Percentiles rank a stretch among this genome's conserved stretches.
Evolutionary conservation across 768 basidiomycete genomes (phyloP).

Genomic region (Boletus sensibilis): DNA sequence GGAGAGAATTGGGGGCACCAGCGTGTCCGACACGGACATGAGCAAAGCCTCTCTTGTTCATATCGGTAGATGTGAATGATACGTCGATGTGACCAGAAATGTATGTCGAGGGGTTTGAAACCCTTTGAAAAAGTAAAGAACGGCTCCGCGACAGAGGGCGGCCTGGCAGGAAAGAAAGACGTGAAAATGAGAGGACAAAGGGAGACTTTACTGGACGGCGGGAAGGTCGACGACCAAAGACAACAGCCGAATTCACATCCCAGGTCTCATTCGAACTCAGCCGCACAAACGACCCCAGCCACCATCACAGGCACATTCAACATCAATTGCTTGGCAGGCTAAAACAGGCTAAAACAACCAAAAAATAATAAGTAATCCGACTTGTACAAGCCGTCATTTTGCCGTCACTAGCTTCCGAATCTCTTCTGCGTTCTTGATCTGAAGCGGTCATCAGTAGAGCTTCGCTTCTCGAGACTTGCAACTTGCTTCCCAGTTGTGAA

Average conservation of each 20-base stretch:
- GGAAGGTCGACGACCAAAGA: constrained; percentile 9
- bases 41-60: constrained; percentile 31
- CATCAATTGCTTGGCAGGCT: constrained; percentile 3
- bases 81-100: constrained; percentile 5
- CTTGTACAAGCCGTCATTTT: background rate
- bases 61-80: constrained; percentile 9
- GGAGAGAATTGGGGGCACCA: constrained; percentile 14
- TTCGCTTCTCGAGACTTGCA: background rate
- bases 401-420: too few relatives aligned
- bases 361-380: background rate
- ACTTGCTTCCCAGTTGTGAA: constrained; percentile 62
- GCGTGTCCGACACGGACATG: constrained; percentile 27
- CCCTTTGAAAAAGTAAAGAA: constrained; percentile 23
- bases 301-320: constrained; percentile 7
- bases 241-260: constrained; percentile 3
- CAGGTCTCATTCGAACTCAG: constrained; percentile 27
- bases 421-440: constrained; percentile 27
- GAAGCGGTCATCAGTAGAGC: background rate
- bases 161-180: constrained; percentile 20
- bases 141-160: constrained; percentile 28
- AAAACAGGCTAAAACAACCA: background rate
- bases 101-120: constrained; percentile 3
- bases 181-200: constrained; percentile 15
- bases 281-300: constrained; percentile 10
- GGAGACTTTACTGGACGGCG: background rate